These are phyloP conservation scores for Podila clonocystis DNA, from an alignment of 192 early-diverging fungal genomes.

Conservation along the genomic window DNA sequence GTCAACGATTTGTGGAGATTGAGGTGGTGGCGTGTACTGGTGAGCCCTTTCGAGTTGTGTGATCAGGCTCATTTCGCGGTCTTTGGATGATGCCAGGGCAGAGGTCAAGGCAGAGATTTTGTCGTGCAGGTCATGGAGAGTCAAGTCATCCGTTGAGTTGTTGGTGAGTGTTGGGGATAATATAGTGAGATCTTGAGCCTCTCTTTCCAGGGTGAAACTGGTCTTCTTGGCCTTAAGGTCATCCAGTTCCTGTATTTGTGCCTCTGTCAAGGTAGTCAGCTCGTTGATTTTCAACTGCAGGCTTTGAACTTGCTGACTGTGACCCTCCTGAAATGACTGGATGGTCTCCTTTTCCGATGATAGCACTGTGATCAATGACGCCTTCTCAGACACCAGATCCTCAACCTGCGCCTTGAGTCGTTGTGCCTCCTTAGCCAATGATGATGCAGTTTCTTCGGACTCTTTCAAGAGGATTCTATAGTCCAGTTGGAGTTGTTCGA, in stretches of 20 bases:
- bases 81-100: neutral
- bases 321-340: neutral
- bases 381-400: constrained; percentile 9
- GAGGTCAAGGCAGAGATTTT: neutral
- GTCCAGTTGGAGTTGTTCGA: neutral
- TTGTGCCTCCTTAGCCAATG: constrained; percentile 13
- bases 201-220: neutral
- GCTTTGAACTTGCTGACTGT: neutral
- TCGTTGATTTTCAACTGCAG: neutral
- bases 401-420: constrained; percentile 11
- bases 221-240: constrained; percentile 3
- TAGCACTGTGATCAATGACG: neutral
- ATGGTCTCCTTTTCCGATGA: neutral
- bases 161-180: too few relatives aligned
- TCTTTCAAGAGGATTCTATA: constrained; percentile 12
- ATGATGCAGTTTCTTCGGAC: constrained; percentile 7
- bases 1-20: neutral
- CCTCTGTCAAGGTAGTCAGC: neutral
- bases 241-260: neutral
- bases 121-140: neutral
- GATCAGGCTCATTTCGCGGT: constrained; percentile 4
- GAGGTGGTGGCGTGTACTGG: neutral
- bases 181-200: too few relatives aligned
- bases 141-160: too few relatives aligned
- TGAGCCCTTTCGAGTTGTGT: neutral